These are phyloP conservation scores for Gnomoniopsis sp. DNA, from an alignment of 2,329 filamentous ascomycete species.

Conservation along the genomic window DNA sequence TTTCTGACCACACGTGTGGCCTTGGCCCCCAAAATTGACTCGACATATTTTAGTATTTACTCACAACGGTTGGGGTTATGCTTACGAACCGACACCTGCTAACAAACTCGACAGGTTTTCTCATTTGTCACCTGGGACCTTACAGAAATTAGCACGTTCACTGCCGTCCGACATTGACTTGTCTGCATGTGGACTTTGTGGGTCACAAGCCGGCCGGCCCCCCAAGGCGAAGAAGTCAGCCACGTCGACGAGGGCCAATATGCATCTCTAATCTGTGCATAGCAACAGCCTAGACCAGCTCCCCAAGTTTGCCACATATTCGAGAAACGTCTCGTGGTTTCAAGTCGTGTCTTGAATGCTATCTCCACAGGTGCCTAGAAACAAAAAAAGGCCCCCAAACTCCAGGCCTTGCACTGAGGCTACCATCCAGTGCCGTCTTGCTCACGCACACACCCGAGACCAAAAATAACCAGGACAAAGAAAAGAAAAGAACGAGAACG, in stretches of 20 bases:
- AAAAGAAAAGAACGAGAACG: too few species aligned
- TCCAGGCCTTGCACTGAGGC: not conserved
- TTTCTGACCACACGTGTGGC: conserved; percentile 11
- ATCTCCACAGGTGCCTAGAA: conserved; percentile 4
- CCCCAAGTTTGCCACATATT: conserved; percentile 8
- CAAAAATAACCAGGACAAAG: too few species aligned
- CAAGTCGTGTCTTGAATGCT: not conserved
- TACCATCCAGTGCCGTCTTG: not conserved
- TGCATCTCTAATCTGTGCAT: not conserved
- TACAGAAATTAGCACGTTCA: not conserved
- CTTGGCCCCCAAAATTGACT: conserved; percentile 10
- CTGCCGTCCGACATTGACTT: not conserved
- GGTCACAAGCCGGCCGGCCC: not conserved
- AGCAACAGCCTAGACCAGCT: not conserved
- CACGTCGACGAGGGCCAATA: not conserved
- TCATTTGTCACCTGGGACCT: not conserved
- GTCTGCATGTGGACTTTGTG: not conserved
- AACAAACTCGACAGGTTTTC: not conserved
- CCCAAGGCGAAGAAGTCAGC: conserved; percentile 3
- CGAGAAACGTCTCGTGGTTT: not conserved
- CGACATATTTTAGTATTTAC: not conserved
- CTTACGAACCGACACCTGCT: not conserved
- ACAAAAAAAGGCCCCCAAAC: not conserved
- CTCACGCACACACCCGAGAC: not conserved
- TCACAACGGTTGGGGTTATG: not conserved